Conservation (phyloP, 768 basidiomycete species). For the Agaricus subrufescens region DNA sequence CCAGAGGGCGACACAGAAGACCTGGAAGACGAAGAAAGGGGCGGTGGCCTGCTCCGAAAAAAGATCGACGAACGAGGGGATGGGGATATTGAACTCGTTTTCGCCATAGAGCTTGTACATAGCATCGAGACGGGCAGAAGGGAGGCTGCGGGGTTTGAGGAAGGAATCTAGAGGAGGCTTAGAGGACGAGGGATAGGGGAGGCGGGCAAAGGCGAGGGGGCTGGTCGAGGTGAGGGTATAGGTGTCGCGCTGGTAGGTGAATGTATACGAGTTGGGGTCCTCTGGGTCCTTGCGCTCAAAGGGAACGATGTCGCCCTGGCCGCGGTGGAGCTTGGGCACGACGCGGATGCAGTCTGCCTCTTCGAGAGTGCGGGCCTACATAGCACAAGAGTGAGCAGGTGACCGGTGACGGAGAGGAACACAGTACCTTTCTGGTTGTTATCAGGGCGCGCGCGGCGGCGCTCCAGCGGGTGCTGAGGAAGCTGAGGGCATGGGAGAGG, state of each 20-base stretch:
- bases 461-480: constrained; percentile 89
- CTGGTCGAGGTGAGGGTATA: constrained; percentile 64
- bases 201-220: constrained; percentile 64
- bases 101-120: constrained; percentile 74
- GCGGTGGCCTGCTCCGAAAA: constrained; percentile 96
- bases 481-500: constrained; percentile 87
- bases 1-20: constrained; percentile 98
- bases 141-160: constrained; percentile 53
- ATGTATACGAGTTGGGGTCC: constrained; percentile 67
- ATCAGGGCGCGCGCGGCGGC: constrained; percentile 72
- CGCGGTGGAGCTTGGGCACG: constrained; percentile 75
- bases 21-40: constrained; percentile 98
- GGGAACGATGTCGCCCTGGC: constrained; percentile 85
- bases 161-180: constrained; percentile 68
- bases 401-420: background rate
- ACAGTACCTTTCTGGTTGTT: constrained; percentile 65
- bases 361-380: constrained; percentile 57
- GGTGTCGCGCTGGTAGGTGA: constrained; percentile 93
- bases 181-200: constrained; percentile 83
- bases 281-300: constrained; percentile 57
- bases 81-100: constrained; percentile 96
- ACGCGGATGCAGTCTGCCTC: constrained; percentile 81
- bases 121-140: constrained; percentile 38
- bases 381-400: background rate
- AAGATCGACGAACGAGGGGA: constrained; percentile 88